A percentile compares a stretch with the other conserved stretches of the same genome.
phyloP scores from a whole-genome alignment of 2,329 filamentous ascomycete species.

The Thermochaetoides dissita region DNA sequence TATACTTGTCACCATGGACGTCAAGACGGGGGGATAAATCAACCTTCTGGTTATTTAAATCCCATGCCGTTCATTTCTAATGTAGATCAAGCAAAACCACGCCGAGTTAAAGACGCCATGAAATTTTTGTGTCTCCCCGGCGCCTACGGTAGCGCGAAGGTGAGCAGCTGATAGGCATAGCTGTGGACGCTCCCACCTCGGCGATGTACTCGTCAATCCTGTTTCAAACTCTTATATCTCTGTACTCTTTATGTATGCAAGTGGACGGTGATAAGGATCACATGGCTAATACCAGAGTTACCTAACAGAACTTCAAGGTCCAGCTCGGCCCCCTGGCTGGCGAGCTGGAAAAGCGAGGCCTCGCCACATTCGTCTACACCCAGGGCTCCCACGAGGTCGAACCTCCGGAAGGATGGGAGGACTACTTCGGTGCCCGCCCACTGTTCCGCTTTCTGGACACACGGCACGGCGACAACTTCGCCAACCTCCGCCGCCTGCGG shows the following conservation, averaged over 20 bases:
- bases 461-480: conserved; percentile 25
- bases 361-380: conserved; percentile 36
- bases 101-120: conserved; percentile 23
- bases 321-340: conserved; percentile 27
- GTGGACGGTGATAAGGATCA: conserved; percentile 24
- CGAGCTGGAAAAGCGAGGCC: conserved; percentile 30
- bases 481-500: conserved; percentile 35
- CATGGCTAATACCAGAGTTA: not conserved
- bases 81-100: no score
- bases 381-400: conserved; percentile 35
- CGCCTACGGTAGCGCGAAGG: conserved; percentile 42
- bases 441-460: conserved; percentile 41
- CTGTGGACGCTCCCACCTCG: not conserved
- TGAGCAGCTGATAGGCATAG: conserved; percentile 20
- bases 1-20: no score
- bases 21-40: no score
- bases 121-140: conserved; percentile 44
- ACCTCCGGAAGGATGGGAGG: conserved; percentile 39
- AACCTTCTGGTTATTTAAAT: no score
- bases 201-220: no score
- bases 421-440: conserved; percentile 42
- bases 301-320: not conserved
- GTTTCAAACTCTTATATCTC: not conserved
- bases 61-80: no score
- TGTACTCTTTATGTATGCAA: conserved; percentile 42